phyloP scores from a whole-genome alignment of 2,329 filamentous ascomycete species.

The Ceratocystis alfenasii region DNA sequence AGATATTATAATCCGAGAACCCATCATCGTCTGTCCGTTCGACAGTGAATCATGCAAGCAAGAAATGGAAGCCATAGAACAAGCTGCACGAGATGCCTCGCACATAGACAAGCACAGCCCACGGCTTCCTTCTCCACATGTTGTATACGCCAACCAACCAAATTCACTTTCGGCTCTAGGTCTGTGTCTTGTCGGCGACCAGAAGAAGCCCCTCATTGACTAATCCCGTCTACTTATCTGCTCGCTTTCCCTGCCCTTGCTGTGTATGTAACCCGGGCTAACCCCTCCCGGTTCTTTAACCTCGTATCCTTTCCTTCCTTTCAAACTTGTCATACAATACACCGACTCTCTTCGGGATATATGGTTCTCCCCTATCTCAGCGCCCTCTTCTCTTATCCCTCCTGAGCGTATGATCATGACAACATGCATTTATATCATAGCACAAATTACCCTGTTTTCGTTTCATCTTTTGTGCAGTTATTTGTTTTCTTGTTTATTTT shows the following conservation, averaged over 20 bases:
- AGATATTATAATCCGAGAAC: slow-evolving; percentile 80
- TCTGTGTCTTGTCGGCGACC: slow-evolving; percentile 49
- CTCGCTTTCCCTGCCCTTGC: not conserved
- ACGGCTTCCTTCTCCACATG: slow-evolving; percentile 78
- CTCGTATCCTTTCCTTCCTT: not conserved
- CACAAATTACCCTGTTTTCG: not conserved
- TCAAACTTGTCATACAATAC: not conserved
- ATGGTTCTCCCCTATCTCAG: not conserved
- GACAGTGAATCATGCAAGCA: slow-evolving; percentile 94
- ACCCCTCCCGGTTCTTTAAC: not conserved
- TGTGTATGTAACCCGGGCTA: not conserved
- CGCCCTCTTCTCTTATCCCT: not conserved
- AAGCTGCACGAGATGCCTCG: slow-evolving; percentile 84
- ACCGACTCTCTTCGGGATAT: not conserved
- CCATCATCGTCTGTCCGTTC: slow-evolving; percentile 89
- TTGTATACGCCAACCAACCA: slow-evolving; percentile 66
- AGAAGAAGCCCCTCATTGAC: slow-evolving; percentile 56
- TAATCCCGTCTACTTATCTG: slow-evolving; percentile 26
- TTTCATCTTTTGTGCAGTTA: not conserved
- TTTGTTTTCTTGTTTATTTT: not conserved
- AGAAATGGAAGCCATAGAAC: slow-evolving; percentile 96
- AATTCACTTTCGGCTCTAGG: slow-evolving; percentile 50
- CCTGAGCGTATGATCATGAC: not conserved
- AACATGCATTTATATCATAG: not conserved
- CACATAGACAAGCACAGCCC: slow-evolving; percentile 80